Percentiles rank a stretch among this genome's conserved stretches.
These are phyloP conservation scores for Diaporthe humulicola DNA, from an alignment of 2,329 filamentous ascomycete species.

Conservation along the genomic window DNA sequence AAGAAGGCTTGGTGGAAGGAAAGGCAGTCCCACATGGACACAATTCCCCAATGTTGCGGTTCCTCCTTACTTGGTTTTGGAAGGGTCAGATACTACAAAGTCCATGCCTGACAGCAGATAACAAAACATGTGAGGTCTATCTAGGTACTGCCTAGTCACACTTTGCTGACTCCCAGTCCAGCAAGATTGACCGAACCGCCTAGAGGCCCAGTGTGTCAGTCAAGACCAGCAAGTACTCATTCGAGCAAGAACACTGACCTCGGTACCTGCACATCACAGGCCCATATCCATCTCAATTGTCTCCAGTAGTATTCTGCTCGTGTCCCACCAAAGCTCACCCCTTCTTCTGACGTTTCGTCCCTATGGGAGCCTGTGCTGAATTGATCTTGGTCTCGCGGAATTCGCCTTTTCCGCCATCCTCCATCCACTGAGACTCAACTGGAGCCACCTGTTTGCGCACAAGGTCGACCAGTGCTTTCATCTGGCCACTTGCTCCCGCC, in stretches of 20 bases:
- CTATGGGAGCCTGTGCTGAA: constrained; percentile 56
- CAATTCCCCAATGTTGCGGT: not conserved
- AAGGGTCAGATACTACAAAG: not conserved
- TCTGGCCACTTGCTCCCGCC: constrained; percentile 65
- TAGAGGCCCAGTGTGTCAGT: too few species aligned
- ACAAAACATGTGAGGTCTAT: not conserved
- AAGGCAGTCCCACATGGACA: not conserved
- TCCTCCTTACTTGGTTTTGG: not conserved
- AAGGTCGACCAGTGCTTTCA: constrained; percentile 69
- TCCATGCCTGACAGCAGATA: not conserved
- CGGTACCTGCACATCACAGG: not conserved
- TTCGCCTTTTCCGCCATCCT: constrained; percentile 55
- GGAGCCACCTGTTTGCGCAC: constrained; percentile 64
- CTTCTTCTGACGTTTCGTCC: constrained; percentile 50
- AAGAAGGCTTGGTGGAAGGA: not conserved
- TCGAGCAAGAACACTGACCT: not conserved
- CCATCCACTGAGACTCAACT: constrained; percentile 69
- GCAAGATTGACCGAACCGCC: too few species aligned
- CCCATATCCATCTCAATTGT: not conserved
- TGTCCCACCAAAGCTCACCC: not conserved
- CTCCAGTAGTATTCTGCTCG: not conserved
- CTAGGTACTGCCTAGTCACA: too few species aligned
- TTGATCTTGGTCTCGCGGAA: constrained; percentile 64
- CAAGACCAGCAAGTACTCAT: not conserved
- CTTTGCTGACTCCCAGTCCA: not conserved